Base-by-base conservation (phyloP, 768 basidiomycete genomes). In the Agaricus bisporus region DNA sequence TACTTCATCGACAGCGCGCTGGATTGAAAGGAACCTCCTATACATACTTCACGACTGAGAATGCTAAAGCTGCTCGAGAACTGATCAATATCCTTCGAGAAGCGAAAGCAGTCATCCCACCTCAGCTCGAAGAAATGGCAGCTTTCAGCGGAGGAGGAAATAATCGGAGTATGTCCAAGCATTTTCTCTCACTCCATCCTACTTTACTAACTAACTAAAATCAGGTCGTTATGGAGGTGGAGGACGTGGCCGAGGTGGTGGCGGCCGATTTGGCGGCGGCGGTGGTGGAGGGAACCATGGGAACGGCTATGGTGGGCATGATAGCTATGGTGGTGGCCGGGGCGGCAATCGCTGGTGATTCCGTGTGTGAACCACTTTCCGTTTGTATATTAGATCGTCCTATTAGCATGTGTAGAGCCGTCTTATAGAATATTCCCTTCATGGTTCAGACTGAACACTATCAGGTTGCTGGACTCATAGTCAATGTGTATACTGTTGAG, bases 41-140 rank as follows among this genome's bases (percentile, higher is more conserved):
- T 71, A 95, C 95, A 6, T 98, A 93, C 77, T 94, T 98, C 73
- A 97, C 93, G 43, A 90, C 95, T 46, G 93, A 98, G 63, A 95
- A 97, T 68, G 84, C 91, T 46, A 97, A 95, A 72, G 83, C 86
- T 58, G 95, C 95, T 20, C 88, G 93, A 38, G 97, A 99, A 64
- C 81, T 99, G 9, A 74, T 98, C 55, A 76, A 70, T 54, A 97
- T 98, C 58, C 72, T 98, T 57, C 74, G 80, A 51, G 94, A 97
- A 68, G 91, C 92, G 18, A 94, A 94, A 65, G 84, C 91, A 12
- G 73, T 74, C 44, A 78, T 98, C 35, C 92, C 95, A 22, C 82
- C 91, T 53, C 91, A 95, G 62, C 76, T 99, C 0, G 88, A 95
- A 68, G 90, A 97, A 72, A 95, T 97, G 94, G 80, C 79, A 0